Evolutionary conservation across 2,329 filamentous ascomycete genomes (phyloP), one percentile per base, ranked within the genome.

Genomic region (Alternaria burnsii): DNA sequence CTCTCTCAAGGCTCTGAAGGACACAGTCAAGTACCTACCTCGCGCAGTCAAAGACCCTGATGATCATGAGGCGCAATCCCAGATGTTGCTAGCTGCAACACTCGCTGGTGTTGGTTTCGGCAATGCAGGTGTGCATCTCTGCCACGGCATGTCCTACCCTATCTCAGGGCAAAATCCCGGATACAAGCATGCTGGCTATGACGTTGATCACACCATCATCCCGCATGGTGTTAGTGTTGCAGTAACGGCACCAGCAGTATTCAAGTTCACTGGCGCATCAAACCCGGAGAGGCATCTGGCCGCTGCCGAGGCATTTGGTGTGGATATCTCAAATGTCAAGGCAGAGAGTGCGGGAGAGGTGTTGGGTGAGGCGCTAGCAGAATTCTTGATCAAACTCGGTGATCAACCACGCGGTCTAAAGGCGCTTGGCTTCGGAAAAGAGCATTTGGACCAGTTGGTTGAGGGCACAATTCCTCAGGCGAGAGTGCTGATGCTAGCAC

Each of bases 191-290:
- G 79, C 85, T 0, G 95, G 95, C n/a, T 99, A 99, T 78, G 83
- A 89, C 2, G 88, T 97, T 8, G 80, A 87, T 26, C 77, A 85
- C 30, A 88, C 91, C 10, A 91, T 99, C 71, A 98, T 99, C 73
- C 95, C 95, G 0, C 95, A 99, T 78, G 95, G 95, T 54, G 95
- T 99, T 24, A 94, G 91, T 1, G 95, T 99, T 1, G 95, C 94
- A 3, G 94, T 98, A 7, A 94, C 93, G 0, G 93, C 94, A 0
- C 94, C 95, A 0, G 91, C 94, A 1, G 94, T 98, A 1, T 99
- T 98, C 86, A 89, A 88, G 30, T 98, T 98, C 81, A 99, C 94
- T 0, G 94, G 86, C 0, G 86, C 94, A 1, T 95, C 92, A 1
- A 98, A 98, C 75, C 95, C 95, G 0, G 93, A 97, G 54, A 89